These are phyloP conservation scores for Teunomyces lycoperdinae DNA, from an alignment of 805 yeast genomes.

Conservation along the genomic window DNA sequence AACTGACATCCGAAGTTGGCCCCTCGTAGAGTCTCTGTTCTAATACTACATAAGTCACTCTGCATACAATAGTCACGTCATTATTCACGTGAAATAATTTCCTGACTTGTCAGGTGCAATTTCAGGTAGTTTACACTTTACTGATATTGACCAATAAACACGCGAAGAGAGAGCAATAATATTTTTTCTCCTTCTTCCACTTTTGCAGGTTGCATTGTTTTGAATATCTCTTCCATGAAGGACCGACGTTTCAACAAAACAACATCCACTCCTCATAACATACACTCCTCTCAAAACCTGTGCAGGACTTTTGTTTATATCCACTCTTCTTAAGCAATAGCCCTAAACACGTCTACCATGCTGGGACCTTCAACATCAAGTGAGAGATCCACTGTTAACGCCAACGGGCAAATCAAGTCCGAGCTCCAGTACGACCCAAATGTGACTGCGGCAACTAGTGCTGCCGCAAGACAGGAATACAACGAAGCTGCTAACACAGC, in stretches of 20 bases:
- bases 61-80: background rate
- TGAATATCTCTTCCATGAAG: slow-evolving; percentile 4
- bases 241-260: slow-evolving; percentile 4
- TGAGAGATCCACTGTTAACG: slow-evolving; percentile 20
- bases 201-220: slow-evolving; percentile 2
- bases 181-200: background rate
- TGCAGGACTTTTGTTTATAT: slow-evolving; percentile 26
- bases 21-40: too few relatives aligned
- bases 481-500: slow-evolving; percentile 17
- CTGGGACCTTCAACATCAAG: slow-evolving; percentile 32
- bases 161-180: background rate
- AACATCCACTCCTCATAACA: slow-evolving; percentile 2
- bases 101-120: background rate
- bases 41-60: background rate
- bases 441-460: slow-evolving; percentile 7
- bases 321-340: slow-evolving; percentile 7
- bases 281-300: slow-evolving; percentile 10
- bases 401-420: slow-evolving; percentile 1
- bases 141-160: background rate
- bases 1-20: background rate
- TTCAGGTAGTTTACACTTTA: background rate
- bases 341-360: slow-evolving; percentile 2
- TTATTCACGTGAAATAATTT: background rate
- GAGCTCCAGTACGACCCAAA: slow-evolving; percentile 4
- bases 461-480: slow-evolving; percentile 10